Base-by-base conservation (phyloP, 208 protist genomes). In the Crithidia acanthocephali region DNA sequence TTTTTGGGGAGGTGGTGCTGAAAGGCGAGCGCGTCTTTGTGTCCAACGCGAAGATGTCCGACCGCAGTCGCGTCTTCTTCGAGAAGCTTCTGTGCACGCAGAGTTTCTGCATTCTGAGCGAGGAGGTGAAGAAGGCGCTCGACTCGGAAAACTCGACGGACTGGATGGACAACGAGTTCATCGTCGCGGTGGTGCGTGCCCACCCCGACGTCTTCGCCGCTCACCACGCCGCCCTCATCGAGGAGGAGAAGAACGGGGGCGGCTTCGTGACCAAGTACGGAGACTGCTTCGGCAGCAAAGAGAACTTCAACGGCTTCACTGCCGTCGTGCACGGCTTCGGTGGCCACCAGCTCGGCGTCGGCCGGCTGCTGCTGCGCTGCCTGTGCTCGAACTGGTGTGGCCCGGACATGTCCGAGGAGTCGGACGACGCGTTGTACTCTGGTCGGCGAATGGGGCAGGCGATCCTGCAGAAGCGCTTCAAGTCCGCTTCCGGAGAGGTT, bases 101-200 rank as follows among this genome's bases (percentile, higher is more conserved):
- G 65, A 92, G 81, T 64, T 92, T 88, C 59, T 81, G 28, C 45
- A 76, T 88, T 28, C 61, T 95, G 10, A 84, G 78, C 51, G 79
- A 83, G 55, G 80, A 87, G 28, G 80, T 95, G 0, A 84, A 74
- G 25, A 84, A 80, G 35, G 74, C 79, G 11, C 73, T 95, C 0
- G 56, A 65, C 10, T 74, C 79, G 4, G 72, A 77, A 22, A 78
- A 84, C 56, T 70, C 79, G 32, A 67, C 79, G 23, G 61, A 83
- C 27, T 95, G 89, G 87, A 79, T 95, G 78, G 83, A 95, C 58
- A 95, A 95, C 69, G 86, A 92, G 69, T 95, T 95, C 62, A 91
- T 91, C 62, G 89, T 95, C 15, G 86, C 86, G 16, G 73, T 79
- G n/a, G 81, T 95, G 7, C 86, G 86, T 9, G 77, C 71, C 1